phyloP scores from a whole-genome alignment of 2,329 filamentous ascomycete species.

The Pezicula neosporulosa region DNA sequence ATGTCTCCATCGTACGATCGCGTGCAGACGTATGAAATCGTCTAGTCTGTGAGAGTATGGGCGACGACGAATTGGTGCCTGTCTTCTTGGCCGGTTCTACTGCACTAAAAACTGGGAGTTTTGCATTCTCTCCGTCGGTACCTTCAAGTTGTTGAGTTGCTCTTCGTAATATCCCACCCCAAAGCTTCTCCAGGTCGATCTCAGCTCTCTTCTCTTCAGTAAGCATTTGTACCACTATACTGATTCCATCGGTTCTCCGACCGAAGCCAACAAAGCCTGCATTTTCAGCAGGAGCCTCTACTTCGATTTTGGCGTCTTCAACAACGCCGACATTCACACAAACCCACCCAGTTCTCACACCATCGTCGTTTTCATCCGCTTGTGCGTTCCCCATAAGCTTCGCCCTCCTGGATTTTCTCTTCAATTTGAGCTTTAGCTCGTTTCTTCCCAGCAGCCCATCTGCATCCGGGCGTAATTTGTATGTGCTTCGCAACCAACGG shows the following conservation, averaged over 20 bases:
- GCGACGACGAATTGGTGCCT: neutral
- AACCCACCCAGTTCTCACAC: constrained; percentile 91
- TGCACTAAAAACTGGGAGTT: neutral
- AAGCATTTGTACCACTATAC: constrained; percentile 68
- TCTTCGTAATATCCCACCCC: constrained; percentile 32
- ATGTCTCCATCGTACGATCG: neutral
- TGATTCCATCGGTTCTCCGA: constrained; percentile 48
- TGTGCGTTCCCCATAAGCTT: constrained; percentile 72
- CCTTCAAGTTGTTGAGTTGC: neutral
- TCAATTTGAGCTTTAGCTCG: constrained; percentile 83
- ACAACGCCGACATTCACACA: constrained; percentile 84
- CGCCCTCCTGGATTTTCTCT: constrained; percentile 75
- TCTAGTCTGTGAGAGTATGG: constrained; percentile 4
- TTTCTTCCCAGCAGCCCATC: constrained; percentile 88
- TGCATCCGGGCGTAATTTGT: constrained; percentile 71
- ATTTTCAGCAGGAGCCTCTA: constrained; percentile 41
- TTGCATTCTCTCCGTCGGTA: constrained; percentile 32
- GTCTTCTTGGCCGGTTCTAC: constrained; percentile 5
- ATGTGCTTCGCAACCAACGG: constrained; percentile 73
- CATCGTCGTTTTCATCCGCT: constrained; percentile 69
- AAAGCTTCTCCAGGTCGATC: constrained; percentile 63
- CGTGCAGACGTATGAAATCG: constrained; percentile 11
- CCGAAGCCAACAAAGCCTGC: constrained; percentile 76
- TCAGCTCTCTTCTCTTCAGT: constrained; percentile 67
- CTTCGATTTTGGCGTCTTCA: constrained; percentile 43